Base-by-base conservation (phyloP, 352 stramenopile species). In the Phytophthora pinifolia region DNA sequence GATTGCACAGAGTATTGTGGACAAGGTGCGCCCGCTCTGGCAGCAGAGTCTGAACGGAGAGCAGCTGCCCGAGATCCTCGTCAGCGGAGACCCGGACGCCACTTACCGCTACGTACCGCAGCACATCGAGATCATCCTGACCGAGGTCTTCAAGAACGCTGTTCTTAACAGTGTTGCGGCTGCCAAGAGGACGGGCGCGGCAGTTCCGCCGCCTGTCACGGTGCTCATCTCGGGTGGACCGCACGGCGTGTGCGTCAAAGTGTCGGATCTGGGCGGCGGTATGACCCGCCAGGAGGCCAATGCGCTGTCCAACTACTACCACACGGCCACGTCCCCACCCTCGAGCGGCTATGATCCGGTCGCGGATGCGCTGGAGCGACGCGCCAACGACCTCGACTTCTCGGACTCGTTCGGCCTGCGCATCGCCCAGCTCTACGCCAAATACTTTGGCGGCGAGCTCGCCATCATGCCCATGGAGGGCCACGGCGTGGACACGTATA, bases 391-490 rank as follows among this genome's bases (percentile, higher is more conserved):
- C 30, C 66, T 92, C 22, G 67, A 88, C 64, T 89, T 89, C 44
- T 77, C 74, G 13, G 71, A 88, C 34, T 92, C 83, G 35, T 92
- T 92, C 65, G 96, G 96, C 1, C 74, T 99, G 35, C 96, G 96
- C 38, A 91, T 93, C 41, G 83, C 83, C 3, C 76, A 76, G 56
- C 89, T 96, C 25, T 99, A 99, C 64, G 96, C 96, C 29, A 87
- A 97, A 47, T 99, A 99, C 78, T 99, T 99, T 85, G 97, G 97
- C 20, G 98, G 98, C 9, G 97, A 98, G 65, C 76, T 99, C 38
- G 93, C 88, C 59, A 92, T 99, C 46, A 99, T 99, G 89, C 98
- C 94, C 27, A 99, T 99, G 94, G 96, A 99, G 49, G 97, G 97
- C 20, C 98, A 98, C 67, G 97, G 97, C 30, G 98, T 98, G 33